phyloP scores from a whole-genome alignment of 306 rosid species.

The Gynostemma pentaphyllum region DNA sequence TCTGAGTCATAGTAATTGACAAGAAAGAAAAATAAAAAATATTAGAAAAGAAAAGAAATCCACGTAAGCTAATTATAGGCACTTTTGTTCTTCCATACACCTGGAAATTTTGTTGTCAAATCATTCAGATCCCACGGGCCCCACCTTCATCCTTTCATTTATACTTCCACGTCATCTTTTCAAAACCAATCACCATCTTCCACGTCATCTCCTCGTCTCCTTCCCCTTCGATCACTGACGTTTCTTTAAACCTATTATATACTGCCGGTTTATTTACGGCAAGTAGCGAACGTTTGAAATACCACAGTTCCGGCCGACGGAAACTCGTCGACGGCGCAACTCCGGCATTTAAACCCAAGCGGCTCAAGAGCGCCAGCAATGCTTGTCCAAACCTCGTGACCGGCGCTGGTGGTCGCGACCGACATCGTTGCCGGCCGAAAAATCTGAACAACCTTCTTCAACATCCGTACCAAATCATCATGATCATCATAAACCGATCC shows the following conservation, averaged over 20 bases:
- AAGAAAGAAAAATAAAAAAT: neutral
- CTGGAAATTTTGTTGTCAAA: neutral
- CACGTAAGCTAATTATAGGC: neutral
- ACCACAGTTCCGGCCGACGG: constrained; percentile 60
- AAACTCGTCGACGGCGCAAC: constrained; percentile 64
- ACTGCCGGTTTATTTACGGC: constrained; percentile 37
- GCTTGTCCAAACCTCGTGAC: constrained; percentile 44
- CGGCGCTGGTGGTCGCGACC: constrained; percentile 40
- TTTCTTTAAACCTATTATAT: constrained; percentile 1
- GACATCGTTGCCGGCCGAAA: constrained; percentile 95
- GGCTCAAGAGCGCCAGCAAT: constrained; percentile 58
- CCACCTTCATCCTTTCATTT: neutral
- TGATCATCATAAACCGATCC: constrained; percentile 38
- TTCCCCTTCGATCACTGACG: no score
- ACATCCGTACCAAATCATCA: constrained; percentile 30
- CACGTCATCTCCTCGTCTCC: constrained; percentile 18
- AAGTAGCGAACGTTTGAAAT: constrained; percentile 60
- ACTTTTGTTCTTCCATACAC: neutral
- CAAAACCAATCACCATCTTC: constrained; percentile 4
- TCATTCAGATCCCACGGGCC: neutral
- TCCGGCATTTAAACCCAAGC: constrained; percentile 69
- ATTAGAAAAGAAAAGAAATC: constrained; percentile 8
- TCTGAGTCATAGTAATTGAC: neutral
- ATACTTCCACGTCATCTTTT: neutral
- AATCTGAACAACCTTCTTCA: constrained; percentile 67